phyloP scores from a whole-genome alignment of 371 early-diverging fungal genomes.

The Aphelidium insulamus region DNA sequence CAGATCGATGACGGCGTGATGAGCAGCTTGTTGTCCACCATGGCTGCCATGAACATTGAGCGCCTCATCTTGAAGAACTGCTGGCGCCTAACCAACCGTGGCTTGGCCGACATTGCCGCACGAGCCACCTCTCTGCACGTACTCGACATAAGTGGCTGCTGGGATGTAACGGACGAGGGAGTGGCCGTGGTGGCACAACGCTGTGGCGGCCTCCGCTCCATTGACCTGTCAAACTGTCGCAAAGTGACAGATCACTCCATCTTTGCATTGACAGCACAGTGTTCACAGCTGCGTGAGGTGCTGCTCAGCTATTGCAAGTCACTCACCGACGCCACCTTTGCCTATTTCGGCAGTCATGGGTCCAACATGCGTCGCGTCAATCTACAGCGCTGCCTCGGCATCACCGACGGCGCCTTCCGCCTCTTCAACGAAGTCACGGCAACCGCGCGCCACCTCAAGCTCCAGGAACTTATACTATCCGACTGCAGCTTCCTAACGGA shows the following conservation, averaged over 20 bases:
- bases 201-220: conserved; percentile 13
- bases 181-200: conserved; percentile 15
- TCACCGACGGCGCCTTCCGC: conserved; percentile 39
- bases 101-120: conserved; percentile 12
- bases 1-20: conserved; percentile 17
- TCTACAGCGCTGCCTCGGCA: conserved; percentile 52
- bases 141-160: conserved; percentile 46
- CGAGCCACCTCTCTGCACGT: conserved; percentile 13
- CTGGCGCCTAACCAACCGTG: conserved; percentile 21
- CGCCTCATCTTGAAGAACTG: conserved; percentile 3
- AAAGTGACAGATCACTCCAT: conserved; percentile 46
- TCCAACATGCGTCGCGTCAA: conserved; percentile 25
- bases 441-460: no score
- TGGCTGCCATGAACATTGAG: conserved; percentile 5
- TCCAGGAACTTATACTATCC: conserved; percentile 29
- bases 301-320: conserved; percentile 53
- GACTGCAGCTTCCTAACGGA: conserved; percentile 64
- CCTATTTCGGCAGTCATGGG: no score
- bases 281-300: conserved; percentile 14
- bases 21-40: conserved; percentile 4
- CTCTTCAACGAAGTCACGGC: no score
- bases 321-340: conserved; percentile 28
- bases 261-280: conserved; percentile 9
- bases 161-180: conserved; percentile 47
- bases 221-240: conserved; percentile 55